Evolutionary conservation across 306 rosid genomes (phyloP), one percentile per base, ranked within the genome.

Genomic region (Phaseolus lunatus): DNA sequence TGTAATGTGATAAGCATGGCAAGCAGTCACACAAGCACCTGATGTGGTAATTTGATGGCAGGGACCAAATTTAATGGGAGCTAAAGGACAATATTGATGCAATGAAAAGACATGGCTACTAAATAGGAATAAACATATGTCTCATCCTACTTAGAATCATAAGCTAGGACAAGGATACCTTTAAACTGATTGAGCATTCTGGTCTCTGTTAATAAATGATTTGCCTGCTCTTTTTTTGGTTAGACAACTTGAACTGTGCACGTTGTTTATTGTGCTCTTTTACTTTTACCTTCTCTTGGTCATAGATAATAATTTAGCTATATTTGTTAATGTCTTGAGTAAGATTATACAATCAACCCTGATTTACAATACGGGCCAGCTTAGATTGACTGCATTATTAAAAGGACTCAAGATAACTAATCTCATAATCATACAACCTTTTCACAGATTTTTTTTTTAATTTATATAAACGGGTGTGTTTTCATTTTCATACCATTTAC

Each of bases 401-500:
- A 65, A 68, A 53, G 49, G 43, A 67, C 45, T 80, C 29, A 59
- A 72, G 43, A 62, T 73, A 73, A 33, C 52, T 73, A 15, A 53
- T 68, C 19, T 72, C 39, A 19, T 35, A 53, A 45, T 56, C 31
- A 15, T 7, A 61, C 14, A 15, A 8, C 63, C n/a, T 56, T 56
- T 56, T 31, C 11, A 3, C 48, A 47, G 78, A 2, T 72, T 31
- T 61, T 58, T 56, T 70, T 24, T 43, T 54, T 5, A 4, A 31
- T 31, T 23, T 44, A 27, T 56, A 72, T 49, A 52, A 16, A 45
- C 23, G 44, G 10, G 10, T 24, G 43, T 33, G 52, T 78, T 77
- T 73, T 59, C 83, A 66, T 56, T 52, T 82, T 71, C 70, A 37
- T 24, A 58, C 26, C 50, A 54, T 50, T 57, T 19, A 69, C 23